These are phyloP conservation scores for Dioszegia crocea DNA, from an alignment of 768 basidiomycete species.

Conservation along the genomic window DNA sequence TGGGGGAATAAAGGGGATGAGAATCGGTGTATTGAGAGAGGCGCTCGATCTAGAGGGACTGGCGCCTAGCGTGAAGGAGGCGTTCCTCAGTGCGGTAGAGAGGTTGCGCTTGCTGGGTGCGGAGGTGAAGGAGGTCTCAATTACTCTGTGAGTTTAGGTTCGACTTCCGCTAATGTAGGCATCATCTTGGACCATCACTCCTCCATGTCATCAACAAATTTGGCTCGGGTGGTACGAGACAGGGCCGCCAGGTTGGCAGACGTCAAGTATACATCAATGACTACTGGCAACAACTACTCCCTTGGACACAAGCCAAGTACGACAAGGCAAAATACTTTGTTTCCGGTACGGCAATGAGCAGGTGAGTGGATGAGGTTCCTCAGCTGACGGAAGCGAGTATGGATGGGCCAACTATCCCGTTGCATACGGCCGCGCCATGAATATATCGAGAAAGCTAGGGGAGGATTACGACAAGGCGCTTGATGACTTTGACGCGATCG, in stretches of 20 bases:
- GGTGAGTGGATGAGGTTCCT: slow-evolving; percentile 18
- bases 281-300: slow-evolving; percentile 43
- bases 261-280: slow-evolving; percentile 50
- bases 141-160: slow-evolving; percentile 50
- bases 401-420: slow-evolving; percentile 45
- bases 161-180: slow-evolving; percentile 10
- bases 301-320: slow-evolving; percentile 52
- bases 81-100: slow-evolving; percentile 49
- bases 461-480: slow-evolving; percentile 50
- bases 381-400: slow-evolving; percentile 42
- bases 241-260: slow-evolving; percentile 39
- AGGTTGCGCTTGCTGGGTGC: slow-evolving; percentile 52
- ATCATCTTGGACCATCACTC: slow-evolving; percentile 9
- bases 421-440: slow-evolving; percentile 50
- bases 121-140: slow-evolving; percentile 52
- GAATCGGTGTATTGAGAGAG: slow-evolving; percentile 53
- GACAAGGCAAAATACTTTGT: slow-evolving; percentile 46
- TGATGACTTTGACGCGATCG: slow-evolving; percentile 45
- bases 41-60: slow-evolving; percentile 48
- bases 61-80: slow-evolving; percentile 50
- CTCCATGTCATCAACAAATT: slow-evolving; percentile 28
- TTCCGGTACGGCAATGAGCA: slow-evolving; percentile 22
- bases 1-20: slow-evolving; percentile 48
- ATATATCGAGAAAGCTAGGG: slow-evolving; percentile 50
- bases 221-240: slow-evolving; percentile 22